Evolutionary conservation across 768 basidiomycete species (phyloP), one percentile per base, ranked within the genome.

Genomic region (Suillus placidus): DNA sequence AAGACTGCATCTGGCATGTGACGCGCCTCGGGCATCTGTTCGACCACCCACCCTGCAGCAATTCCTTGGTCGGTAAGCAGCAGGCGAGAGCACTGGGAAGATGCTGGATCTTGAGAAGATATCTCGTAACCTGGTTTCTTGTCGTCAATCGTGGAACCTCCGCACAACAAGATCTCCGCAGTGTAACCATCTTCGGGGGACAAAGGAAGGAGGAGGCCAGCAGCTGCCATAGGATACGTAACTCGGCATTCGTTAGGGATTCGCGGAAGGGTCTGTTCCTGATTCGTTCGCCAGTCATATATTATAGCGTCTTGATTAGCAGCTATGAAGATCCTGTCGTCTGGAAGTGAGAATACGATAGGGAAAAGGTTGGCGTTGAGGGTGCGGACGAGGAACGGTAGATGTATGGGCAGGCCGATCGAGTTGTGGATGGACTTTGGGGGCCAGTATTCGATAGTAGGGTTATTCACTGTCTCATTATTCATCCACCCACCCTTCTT

Each of bases 401-500:
- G 68, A n/a, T 76, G 72, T 47, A 93, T 84, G 2, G 90, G 88
- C 69, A 90, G 69, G 55, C 93, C 92, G 51, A 87, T 85, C 4
- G 84, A 88, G 18, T 83, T 84, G 66, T 88, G 82, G 57, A 93
- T 86, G 62, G 81, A 80, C 74, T 95, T 94, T 1, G 93, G 89
- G 37, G 94, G 94, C 74, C 83, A 95, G 77, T 86, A 95, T 75
- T 93, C 91, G 68, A 91, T 76, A 0, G 91, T 93, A 4, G 92
- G 92, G 72, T 93, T 93, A 79, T 93, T 91, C 65, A 86, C 85
- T 4, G 91, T 91, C 32, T 80, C 83, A 64, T 93, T 94, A 73
- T 93, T 93, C 68, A 93, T 93, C 91, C 92, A 94, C 12, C 92
- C 93, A 9, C 92, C 92, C 73, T 87, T 90, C 69, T 83, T 87